Conservation (phyloP, 139 green algal species). For the Chlamydomonas incerta region DNA sequence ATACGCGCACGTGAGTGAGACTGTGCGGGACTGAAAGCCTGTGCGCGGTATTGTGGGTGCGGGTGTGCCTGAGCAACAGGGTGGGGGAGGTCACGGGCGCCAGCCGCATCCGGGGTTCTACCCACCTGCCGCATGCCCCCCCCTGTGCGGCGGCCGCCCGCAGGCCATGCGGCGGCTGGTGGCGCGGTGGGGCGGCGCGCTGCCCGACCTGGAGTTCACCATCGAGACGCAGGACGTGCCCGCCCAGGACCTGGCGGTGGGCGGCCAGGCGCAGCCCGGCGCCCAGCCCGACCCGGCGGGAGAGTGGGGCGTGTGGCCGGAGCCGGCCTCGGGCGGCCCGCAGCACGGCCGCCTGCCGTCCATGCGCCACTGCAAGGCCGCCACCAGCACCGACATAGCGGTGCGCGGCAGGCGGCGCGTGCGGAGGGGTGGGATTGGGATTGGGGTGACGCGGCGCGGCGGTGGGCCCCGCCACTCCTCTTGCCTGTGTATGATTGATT, state of each 20-base stretch:
- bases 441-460: no score
- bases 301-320: background rate
- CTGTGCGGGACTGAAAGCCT: no score
- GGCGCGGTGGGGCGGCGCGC: background rate
- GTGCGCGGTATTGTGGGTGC: no score
- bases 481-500: no score
- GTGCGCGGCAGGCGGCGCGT: background rate
- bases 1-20: constrained; percentile 7
- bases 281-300: background rate
- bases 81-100: no score
- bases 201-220: constrained; percentile 52
- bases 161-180: constrained; percentile 21
- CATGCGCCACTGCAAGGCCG: constrained; percentile 27
- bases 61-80: no score
- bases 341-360: constrained; percentile 16
- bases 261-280: background rate
- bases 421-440: background rate
- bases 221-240: constrained; percentile 35
- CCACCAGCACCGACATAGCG: background rate
- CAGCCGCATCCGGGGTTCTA: no score
- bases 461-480: no score
- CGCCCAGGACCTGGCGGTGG: constrained; percentile 3
- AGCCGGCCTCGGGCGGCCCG: background rate
- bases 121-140: background rate
- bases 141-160: background rate